Base-by-base conservation (phyloP, 1,284 basidiomycete species). In the Trametes sp. region DNA sequence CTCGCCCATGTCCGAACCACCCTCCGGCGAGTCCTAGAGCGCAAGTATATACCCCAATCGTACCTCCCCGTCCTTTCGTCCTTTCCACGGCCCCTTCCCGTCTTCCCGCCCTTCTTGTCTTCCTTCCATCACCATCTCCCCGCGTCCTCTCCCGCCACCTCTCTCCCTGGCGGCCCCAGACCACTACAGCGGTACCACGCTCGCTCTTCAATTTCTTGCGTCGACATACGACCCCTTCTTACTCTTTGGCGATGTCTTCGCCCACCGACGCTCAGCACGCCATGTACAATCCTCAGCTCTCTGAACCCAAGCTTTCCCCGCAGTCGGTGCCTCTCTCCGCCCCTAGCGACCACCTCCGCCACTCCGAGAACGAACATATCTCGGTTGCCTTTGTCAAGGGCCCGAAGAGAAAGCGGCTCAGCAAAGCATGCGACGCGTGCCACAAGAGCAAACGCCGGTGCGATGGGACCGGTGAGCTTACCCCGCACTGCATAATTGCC, bases 361-460 rank as follows among this genome's bases (percentile, higher is more conserved):
- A 52, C 31, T 5, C 64, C 46, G 44, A 55, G 13, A 54, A 36
- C 31, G 73, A 74, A 50, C 69, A 70, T 21, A 52, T 69, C 35
- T 68, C 68, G 35, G 70, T 75, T 24, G 72, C 76, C 24, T 78
- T 78, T 54, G 75, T 77, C 58, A 78, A 78, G 62, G 75, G 75
- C 23, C 74, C 70, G 0, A 78, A 78, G 65, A 74, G 77, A 51
- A 78, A 78, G 63, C 76, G 77, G 13, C 74, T 78, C 35, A 77
- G 76, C 64, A 93, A 93, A 85, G 90, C 90, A 48, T 93, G 91
- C 75, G 89, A 92, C 76, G 87, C 89, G 57, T 93, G 91, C 74
- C 92, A 93, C 74, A 92, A 90, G 75, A 88, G 86, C 76, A 93
- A 93, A 73, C 84, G 91, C 29, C 85, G 92, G 53, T 93, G 92